These are phyloP conservation scores for Schizophyllum commune DNA, from an alignment of 1,284 basidiomycete genomes.

Conservation along the genomic window DNA sequence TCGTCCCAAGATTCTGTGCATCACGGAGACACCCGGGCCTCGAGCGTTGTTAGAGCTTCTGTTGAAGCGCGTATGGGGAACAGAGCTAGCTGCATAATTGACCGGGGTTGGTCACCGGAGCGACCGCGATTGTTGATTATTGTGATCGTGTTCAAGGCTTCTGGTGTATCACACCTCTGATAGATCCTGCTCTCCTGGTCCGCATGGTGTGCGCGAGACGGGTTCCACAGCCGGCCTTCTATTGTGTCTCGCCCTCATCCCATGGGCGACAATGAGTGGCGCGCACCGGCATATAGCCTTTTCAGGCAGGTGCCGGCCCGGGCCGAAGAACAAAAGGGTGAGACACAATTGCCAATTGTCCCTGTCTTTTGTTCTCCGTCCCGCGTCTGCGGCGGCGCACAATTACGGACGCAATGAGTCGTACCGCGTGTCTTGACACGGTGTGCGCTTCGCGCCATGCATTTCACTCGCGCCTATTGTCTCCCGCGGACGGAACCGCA, in stretches of 20 bases:
- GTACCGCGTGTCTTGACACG: background rate
- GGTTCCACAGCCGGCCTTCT: background rate
- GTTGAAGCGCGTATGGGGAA: slow-evolving; percentile 52
- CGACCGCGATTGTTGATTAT: background rate
- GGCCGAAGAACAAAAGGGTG: background rate
- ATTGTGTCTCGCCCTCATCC: background rate
- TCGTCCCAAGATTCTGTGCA: slow-evolving; percentile 38
- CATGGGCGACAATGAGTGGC: background rate
- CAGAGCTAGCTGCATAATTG: slow-evolving; percentile 10
- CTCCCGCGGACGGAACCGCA: background rate
- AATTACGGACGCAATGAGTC: background rate
- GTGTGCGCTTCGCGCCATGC: background rate
- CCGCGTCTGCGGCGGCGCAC: background rate
- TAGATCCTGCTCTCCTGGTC: background rate
- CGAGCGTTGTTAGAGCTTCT: slow-evolving; percentile 39
- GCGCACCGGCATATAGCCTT: no score
- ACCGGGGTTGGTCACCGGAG: background rate
- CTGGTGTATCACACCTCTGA: background rate
- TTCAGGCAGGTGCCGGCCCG: no score
- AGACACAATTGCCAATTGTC: background rate
- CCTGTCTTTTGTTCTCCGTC: background rate
- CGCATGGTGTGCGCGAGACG: background rate
- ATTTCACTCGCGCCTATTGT: background rate
- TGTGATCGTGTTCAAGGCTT: background rate
- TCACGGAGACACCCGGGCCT: slow-evolving; percentile 52